phyloP scores from a whole-genome alignment of 164 flowering plant genomes.

The Magnolia sinica region DNA sequence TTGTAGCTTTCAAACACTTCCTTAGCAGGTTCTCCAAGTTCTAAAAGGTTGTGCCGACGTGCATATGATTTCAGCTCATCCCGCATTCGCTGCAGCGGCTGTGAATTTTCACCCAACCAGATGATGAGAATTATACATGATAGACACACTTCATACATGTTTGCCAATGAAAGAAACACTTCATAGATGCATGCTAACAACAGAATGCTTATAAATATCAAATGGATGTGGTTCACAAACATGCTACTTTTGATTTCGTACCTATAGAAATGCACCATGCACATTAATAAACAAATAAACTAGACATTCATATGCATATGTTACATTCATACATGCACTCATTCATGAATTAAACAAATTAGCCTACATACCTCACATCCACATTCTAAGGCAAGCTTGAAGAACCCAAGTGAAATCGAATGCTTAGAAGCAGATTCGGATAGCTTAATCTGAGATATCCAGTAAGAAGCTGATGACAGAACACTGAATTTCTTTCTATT shows the following conservation, averaged over 20 bases:
- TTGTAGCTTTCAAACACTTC: conserved; percentile 54
- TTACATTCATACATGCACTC: too few species aligned
- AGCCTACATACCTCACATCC: conserved; percentile 74
- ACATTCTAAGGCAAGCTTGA: conserved; percentile 85
- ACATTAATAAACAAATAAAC: too few species aligned
- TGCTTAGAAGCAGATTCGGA: conserved; percentile 86
- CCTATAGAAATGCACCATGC: background rate
- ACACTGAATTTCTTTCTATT: conserved; percentile 43
- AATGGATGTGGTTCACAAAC: too few species aligned
- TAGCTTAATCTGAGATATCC: conserved; percentile 80
- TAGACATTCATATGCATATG: background rate
- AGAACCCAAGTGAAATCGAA: conserved; percentile 80
- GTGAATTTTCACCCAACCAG: background rate
- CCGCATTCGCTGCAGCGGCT: conserved; percentile 68
- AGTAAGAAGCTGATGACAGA: conserved; percentile 69
- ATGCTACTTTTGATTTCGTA: background rate
- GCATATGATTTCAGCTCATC: conserved; percentile 76
- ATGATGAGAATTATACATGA: background rate
- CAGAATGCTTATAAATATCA: background rate
- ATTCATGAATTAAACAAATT: too few species aligned
- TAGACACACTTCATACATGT: background rate
- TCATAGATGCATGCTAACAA: background rate
- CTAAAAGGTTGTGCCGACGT: conserved; percentile 50
- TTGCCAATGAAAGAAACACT: background rate
- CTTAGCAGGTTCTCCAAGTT: conserved; percentile 52